phyloP scores from a whole-genome alignment of 2,329 filamentous ascomycete species.

The Cercospora beticola region DNA sequence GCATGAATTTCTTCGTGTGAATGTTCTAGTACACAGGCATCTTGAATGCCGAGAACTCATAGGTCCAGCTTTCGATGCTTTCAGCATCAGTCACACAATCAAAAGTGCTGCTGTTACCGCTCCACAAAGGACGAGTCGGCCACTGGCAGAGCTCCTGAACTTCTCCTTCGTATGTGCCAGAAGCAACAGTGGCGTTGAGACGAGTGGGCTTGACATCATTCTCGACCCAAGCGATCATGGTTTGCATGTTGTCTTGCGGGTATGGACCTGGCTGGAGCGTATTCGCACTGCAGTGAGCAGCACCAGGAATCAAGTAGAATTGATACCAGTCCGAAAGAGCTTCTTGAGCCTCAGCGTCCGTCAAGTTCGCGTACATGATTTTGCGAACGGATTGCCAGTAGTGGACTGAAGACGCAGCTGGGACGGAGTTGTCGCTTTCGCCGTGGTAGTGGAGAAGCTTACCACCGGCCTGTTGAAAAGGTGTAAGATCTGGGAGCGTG shows the following conservation, averaged over 20 bases:
- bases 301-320: constrained; percentile 56
- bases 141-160: constrained; percentile 45
- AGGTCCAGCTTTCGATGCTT: constrained; percentile 30
- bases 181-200: constrained; percentile 44
- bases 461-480: constrained; percentile 52
- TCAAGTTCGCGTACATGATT: constrained; percentile 51
- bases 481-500: constrained; percentile 54
- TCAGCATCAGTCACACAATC: constrained; percentile 41
- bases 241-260: constrained; percentile 49
- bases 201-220: constrained; percentile 46
- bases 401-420: constrained; percentile 54
- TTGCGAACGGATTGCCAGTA: constrained; percentile 56
- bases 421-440: constrained; percentile 55
- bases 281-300: constrained; percentile 53
- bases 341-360: constrained; percentile 41
- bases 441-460: constrained; percentile 61
- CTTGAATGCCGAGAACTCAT: constrained; percentile 24
- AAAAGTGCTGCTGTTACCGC: constrained; percentile 36
- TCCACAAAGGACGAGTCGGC: constrained; percentile 48
- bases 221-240: constrained; percentile 56
- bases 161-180: constrained; percentile 35
- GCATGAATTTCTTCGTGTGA: background rate
- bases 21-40: constrained; percentile 20
- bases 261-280: constrained; percentile 42
- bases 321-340: constrained; percentile 55